These are phyloP conservation scores for Leccinum longicurvipes DNA, from an alignment of 768 basidiomycete genomes.

Conservation along the genomic window DNA sequence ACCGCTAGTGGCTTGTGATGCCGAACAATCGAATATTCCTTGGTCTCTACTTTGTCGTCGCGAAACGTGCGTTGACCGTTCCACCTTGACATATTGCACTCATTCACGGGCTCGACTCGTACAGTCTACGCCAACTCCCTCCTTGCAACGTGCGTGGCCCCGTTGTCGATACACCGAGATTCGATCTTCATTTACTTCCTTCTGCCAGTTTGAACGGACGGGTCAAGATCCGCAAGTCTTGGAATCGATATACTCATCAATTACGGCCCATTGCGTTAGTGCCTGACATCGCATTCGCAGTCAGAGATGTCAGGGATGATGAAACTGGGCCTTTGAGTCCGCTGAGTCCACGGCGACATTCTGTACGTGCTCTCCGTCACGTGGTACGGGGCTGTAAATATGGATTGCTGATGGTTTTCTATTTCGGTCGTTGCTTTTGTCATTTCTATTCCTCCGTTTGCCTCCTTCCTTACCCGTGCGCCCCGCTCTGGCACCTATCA, in stretches of 20 bases:
- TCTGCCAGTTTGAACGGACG: conserved; percentile 23
- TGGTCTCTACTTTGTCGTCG: conserved; percentile 23
- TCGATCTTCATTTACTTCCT: conserved; percentile 8
- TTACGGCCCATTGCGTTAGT: conserved; percentile 4
- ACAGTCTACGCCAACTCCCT: conserved; percentile 27
- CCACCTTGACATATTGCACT: neutral
- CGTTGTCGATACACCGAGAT: neutral
- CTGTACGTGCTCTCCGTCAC: neutral
- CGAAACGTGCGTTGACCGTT: conserved; percentile 16
- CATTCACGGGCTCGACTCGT: neutral
- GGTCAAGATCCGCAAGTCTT: conserved; percentile 3
- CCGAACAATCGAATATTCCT: conserved; percentile 25
- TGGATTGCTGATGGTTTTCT: neutral
- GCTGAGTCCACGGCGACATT: neutral
- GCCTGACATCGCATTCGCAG: neutral
- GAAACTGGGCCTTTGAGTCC: neutral
- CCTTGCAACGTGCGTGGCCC: conserved; percentile 19
- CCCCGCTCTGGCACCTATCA: neutral
- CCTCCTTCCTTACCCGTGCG: neutral
- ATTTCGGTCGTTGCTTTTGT: neutral
- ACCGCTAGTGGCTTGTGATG: conserved; percentile 22
- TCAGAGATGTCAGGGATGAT: neutral
- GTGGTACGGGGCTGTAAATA: neutral
- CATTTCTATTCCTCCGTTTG: neutral
- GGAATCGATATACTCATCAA: neutral